These are phyloP conservation scores for Candida wancherniae DNA, from an alignment of 805 yeast species.

Conservation along the genomic window DNA sequence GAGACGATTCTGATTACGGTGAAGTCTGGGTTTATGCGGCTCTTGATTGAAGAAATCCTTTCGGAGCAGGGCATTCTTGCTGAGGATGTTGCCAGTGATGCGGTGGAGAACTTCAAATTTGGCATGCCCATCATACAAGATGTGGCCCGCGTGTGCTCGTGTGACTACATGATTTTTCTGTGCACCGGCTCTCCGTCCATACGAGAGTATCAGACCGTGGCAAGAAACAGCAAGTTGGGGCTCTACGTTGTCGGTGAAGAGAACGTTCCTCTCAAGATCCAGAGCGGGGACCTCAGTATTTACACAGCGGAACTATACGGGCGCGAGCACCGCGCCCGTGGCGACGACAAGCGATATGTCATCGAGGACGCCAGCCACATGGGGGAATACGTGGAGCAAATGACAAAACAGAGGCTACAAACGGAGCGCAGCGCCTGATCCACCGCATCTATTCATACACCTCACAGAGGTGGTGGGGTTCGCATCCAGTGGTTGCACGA, in stretches of 20 bases:
- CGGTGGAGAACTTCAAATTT: background rate
- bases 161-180: slow-evolving; percentile 11
- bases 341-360: too few relatives aligned
- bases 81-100: slow-evolving; percentile 4
- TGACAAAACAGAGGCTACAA: too few relatives aligned
- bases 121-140: slow-evolving; percentile 13
- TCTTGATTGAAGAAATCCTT: slow-evolving; percentile 39
- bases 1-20: slow-evolving; percentile 39
- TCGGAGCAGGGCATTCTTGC: slow-evolving; percentile 20
- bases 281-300: slow-evolving; percentile 6
- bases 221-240: slow-evolving; percentile 2
- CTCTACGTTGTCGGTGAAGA: slow-evolving; percentile 9
- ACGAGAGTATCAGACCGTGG: slow-evolving; percentile 3
- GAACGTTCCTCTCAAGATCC: slow-evolving; percentile 6
- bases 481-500: too few relatives aligned
- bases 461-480: too few relatives aligned
- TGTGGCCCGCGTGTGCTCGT: background rate
- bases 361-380: slow-evolving; percentile 21
- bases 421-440: too few relatives aligned
- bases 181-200: slow-evolving; percentile 5
- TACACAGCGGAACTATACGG: background rate
- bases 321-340: too few relatives aligned
- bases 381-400: slow-evolving; percentile 18
- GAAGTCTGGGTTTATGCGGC: slow-evolving; percentile 35
- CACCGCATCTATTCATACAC: too few relatives aligned